These are phyloP conservation scores for Ophiocordyceps camponoti-leonardi DNA, from an alignment of 2,329 filamentous ascomycete genomes.

Conservation along the genomic window DNA sequence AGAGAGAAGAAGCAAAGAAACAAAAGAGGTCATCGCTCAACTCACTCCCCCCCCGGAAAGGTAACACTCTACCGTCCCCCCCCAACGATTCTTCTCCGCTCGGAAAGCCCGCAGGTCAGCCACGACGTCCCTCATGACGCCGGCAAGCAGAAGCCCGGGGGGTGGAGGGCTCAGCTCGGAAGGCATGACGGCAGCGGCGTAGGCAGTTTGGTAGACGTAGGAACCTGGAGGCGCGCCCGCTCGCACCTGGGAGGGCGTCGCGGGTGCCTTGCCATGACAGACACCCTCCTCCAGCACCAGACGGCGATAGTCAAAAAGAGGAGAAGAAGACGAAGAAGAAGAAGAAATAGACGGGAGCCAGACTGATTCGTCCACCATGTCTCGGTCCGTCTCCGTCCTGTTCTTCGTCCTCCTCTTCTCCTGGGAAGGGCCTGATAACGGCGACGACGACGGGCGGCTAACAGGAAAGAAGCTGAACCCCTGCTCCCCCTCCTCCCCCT, in stretches of 20 bases:
- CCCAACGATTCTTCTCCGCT: too few relatives aligned
- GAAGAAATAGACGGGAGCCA: slow-evolving; percentile 27
- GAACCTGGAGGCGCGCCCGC: slow-evolving; percentile 29
- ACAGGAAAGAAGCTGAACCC: slow-evolving; percentile 27
- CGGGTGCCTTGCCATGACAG: slow-evolving; percentile 23
- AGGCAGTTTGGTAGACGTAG: slow-evolving; percentile 32
- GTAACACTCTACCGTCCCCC: too few relatives aligned
- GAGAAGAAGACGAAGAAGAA: slow-evolving; percentile 15
- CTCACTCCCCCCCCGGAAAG: too few relatives aligned
- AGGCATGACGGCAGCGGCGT: slow-evolving; percentile 30
- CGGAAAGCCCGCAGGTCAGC: slow-evolving; percentile 23
- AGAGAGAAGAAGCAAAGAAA: too few relatives aligned
- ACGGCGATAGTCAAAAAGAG: slow-evolving; percentile 28
- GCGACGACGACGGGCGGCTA: too few relatives aligned
- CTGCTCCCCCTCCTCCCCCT: too few relatives aligned
- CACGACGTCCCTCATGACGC: slow-evolving; percentile 28
- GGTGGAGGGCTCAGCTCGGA: slow-evolving; percentile 11
- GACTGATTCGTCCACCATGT: slow-evolving; percentile 11
- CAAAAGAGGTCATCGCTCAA: too few relatives aligned
- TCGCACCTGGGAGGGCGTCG: slow-evolving; percentile 28
- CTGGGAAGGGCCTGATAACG: too few relatives aligned
- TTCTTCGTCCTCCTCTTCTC: too few relatives aligned
- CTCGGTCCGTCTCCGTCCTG: slow-evolving; percentile 3
- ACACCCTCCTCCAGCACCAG: slow-evolving; percentile 20
- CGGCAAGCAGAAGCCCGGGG: slow-evolving; percentile 11